Conservation (phyloP, 1,139 yeast genomes). For the Saccharomyces hybrid region DNA sequence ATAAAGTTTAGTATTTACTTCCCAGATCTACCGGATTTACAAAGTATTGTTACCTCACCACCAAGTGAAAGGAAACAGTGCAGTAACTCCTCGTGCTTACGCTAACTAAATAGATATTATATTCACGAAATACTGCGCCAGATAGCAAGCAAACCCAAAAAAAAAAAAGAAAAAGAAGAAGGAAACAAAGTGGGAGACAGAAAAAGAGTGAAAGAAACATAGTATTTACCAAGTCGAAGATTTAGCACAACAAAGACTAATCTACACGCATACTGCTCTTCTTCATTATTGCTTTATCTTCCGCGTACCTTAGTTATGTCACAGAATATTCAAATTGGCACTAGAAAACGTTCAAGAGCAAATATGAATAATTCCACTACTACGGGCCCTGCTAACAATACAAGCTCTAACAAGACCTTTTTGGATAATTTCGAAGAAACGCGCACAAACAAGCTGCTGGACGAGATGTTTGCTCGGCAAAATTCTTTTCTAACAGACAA, state of each 20-base stretch:
- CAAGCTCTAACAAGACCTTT: not conserved
- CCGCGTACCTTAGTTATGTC: not conserved
- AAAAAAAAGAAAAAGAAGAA: too few relatives aligned
- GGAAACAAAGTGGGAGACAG: not conserved
- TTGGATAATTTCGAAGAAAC: not conserved
- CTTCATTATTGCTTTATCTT: not conserved
- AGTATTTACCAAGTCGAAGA: not conserved
- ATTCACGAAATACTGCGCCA: not conserved
- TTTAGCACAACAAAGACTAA: not conserved
- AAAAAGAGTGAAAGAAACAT: not conserved
- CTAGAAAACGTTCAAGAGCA: not conserved
- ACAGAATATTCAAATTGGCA: slow-evolving; percentile 1
- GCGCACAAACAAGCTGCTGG: slow-evolving; percentile 8
- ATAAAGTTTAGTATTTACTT: not conserved
- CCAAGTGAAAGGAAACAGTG: not conserved
- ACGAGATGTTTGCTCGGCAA: slow-evolving; percentile 24
- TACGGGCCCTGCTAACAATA: not conserved
- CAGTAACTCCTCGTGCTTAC: not conserved
- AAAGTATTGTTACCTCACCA: not conserved
- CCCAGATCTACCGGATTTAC: not conserved
- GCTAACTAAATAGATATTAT: not conserved
- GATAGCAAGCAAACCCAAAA: not conserved
- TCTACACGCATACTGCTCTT: not conserved
- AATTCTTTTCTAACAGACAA: slow-evolving; percentile 17
- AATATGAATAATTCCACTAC: not conserved